These are phyloP conservation scores for Phytophthora agathidicida DNA, from an alignment of 352 stramenopile species.

Conservation along the genomic window DNA sequence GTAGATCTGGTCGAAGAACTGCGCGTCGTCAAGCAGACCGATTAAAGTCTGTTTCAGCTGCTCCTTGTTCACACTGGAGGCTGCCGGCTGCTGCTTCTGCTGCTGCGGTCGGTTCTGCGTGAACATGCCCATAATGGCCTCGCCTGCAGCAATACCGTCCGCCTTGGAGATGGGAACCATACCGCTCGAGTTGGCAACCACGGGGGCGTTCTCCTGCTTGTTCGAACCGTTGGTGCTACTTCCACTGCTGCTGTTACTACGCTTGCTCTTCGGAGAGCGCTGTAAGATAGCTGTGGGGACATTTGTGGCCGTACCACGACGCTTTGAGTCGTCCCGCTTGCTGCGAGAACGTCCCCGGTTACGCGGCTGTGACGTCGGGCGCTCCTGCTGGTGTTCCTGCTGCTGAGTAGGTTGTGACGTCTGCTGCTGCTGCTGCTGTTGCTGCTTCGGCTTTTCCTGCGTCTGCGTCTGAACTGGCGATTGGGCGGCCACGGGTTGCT, in stretches of 20 bases:
- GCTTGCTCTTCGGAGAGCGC: constrained; percentile 48
- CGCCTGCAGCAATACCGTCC: constrained; percentile 81
- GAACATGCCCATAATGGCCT: constrained; percentile 87
- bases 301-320: constrained; percentile 19
- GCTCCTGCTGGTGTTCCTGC: constrained; percentile 35
- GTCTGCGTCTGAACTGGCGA: constrained; percentile 17
- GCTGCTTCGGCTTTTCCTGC: constrained; percentile 34
- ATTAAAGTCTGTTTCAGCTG: constrained; percentile 89
- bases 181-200: constrained; percentile 25
- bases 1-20: constrained; percentile 91
- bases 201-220: constrained; percentile 31
- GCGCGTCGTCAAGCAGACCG: constrained; percentile 73
- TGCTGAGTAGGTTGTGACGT: constrained; percentile 41
- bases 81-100: constrained; percentile 34
- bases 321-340: constrained; percentile 62
- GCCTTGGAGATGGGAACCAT: constrained; percentile 78
- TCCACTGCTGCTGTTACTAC: constrained; percentile 37
- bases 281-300: constrained; percentile 73
- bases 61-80: constrained; percentile 74
- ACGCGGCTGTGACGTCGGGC: constrained; percentile 33
- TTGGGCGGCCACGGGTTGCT: constrained; percentile 25
- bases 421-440: constrained; percentile 37
- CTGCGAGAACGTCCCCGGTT: constrained; percentile 57
- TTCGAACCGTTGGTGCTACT: constrained; percentile 25
- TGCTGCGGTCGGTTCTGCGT: constrained; percentile 47